A percentile compares a stretch with the other conserved stretches of the same genome.
phyloP scores from a whole-genome alignment of 2,329 filamentous ascomycete species.

The Aspergillus piperis region DNA sequence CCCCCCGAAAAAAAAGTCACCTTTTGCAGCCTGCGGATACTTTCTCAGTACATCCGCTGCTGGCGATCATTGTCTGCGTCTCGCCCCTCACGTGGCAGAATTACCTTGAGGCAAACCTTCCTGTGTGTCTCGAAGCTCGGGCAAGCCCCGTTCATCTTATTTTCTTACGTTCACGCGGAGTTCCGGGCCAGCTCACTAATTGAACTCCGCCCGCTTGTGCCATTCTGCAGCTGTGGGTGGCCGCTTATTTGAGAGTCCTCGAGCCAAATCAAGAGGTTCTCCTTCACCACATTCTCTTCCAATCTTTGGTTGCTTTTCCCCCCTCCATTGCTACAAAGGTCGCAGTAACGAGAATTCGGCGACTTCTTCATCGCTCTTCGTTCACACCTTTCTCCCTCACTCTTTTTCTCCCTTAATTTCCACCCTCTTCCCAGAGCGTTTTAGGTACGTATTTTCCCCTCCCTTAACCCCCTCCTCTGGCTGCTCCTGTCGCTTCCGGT shows the following conservation, averaged over 20 bases:
- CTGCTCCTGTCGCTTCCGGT: constrained; percentile 15
- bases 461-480: constrained; percentile 4
- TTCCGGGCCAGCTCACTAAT: constrained; percentile 15
- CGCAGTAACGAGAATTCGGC: constrained; percentile 4
- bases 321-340: constrained; percentile 2
- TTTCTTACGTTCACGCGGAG: constrained; percentile 7
- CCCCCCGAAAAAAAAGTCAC: constrained; percentile 10
- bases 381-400: background rate
- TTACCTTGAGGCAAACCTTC: constrained; percentile 13
- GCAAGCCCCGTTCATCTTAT: constrained; percentile 8
- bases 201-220: constrained; percentile 17
- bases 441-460: constrained; percentile 16
- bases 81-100: constrained; percentile 22
- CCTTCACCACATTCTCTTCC: background rate
- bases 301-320: constrained; percentile 4
- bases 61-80: constrained; percentile 16
- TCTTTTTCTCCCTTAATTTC: too few relatives aligned
- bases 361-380: background rate
- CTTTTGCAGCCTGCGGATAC: constrained; percentile 13
- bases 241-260: constrained; percentile 20
- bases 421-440: background rate
- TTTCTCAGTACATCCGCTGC: constrained; percentile 13
- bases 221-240: constrained; percentile 21
- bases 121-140: constrained; percentile 14
- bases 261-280: constrained; percentile 13